These are phyloP conservation scores for Alisma plantagoaquatica DNA, from an alignment of 106 monocot genomes.

Conservation along the genomic window DNA sequence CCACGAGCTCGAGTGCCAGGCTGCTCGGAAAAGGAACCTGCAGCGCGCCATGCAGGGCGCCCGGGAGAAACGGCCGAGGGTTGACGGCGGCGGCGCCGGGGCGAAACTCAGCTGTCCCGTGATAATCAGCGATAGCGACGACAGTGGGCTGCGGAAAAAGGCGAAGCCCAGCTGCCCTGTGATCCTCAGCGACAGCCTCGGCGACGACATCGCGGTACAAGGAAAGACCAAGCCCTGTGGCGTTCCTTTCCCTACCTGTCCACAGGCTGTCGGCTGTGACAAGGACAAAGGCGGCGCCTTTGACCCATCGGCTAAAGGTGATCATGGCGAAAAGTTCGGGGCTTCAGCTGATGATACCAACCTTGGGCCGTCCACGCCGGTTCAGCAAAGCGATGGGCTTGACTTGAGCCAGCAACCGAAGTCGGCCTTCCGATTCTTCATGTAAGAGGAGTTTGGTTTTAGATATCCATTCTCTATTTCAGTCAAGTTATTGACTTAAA, in stretches of 20 bases:
- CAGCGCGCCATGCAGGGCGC: too few relatives aligned
- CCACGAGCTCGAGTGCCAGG: slow-evolving; percentile 4
- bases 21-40: background rate
- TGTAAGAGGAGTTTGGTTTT: slow-evolving; percentile 1
- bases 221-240: background rate
- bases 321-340: background rate
- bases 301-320: too few relatives aligned
- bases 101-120: background rate
- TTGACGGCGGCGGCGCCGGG: background rate
- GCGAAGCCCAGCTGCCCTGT: too few relatives aligned
- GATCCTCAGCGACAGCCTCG: background rate
- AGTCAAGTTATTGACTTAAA: background rate
- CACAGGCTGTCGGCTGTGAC: background rate
- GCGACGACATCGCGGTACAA: background rate
- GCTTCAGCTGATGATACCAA: too few relatives aligned
- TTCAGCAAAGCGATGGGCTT: background rate
- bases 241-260: background rate
- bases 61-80: too few relatives aligned
- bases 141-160: background rate
- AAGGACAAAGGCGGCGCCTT: background rate
- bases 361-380: too few relatives aligned
- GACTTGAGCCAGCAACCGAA: background rate
- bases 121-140: background rate
- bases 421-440: slow-evolving; percentile 14
- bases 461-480: background rate